Percentiles rank a stretch among this genome's conserved stretches.
Conservation (phyloP, 306 rosid genomes). For the Geum urbanum region DNA sequence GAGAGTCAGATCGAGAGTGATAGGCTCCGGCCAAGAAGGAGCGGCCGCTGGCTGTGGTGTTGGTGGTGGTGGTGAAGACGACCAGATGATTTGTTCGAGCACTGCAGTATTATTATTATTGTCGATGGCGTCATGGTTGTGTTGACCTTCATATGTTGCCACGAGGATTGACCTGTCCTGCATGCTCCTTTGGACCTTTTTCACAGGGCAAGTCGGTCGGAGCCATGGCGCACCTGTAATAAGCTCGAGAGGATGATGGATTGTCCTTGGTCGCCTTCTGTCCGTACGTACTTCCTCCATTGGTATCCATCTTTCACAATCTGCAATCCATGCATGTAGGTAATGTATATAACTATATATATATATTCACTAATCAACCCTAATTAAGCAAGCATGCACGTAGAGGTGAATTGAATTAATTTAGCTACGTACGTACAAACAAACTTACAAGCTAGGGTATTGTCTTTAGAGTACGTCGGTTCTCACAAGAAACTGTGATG, state of each 20-base stretch:
- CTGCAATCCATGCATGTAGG: conserved; percentile 11
- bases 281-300: conserved; percentile 87
- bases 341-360: too few relatives aligned
- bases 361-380: too few relatives aligned
- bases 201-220: conserved; percentile 64
- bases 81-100: conserved; percentile 16
- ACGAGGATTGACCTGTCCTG: conserved; percentile 50
- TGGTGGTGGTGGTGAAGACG: conserved; percentile 28
- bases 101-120: not conserved
- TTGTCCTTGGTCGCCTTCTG: conserved; percentile 77
- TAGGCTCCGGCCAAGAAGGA: conserved; percentile 13
- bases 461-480: conserved; percentile 47
- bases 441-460: too few relatives aligned
- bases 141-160: conserved; percentile 72
- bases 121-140: conserved; percentile 43
- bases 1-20: conserved; percentile 34
- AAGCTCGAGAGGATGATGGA: conserved; percentile 69
- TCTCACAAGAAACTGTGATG: conserved; percentile 43
- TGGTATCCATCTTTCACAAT: conserved; percentile 55
- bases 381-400: not conserved
- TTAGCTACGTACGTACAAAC: conserved; percentile 38
- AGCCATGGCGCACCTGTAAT: conserved; percentile 68
- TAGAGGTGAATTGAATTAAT: too few relatives aligned
- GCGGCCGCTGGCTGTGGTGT: too few relatives aligned
- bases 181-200: conserved; percentile 71